These are phyloP conservation scores for Candida gigantensis DNA, from an alignment of 1,139 yeast genomes.

Conservation along the genomic window DNA sequence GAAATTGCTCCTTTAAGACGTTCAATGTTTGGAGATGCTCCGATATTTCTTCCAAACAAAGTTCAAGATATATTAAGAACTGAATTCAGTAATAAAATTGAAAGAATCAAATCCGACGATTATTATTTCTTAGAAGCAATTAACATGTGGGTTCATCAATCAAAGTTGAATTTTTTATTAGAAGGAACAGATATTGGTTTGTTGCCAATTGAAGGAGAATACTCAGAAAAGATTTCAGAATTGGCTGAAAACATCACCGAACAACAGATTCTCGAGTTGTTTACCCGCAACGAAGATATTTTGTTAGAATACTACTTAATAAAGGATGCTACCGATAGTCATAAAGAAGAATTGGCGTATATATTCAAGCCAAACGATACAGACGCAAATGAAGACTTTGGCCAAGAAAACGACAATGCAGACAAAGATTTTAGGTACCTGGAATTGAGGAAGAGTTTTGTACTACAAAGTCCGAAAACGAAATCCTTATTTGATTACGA, in stretches of 20 bases:
- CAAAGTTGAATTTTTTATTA: conserved; percentile 19
- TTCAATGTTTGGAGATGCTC: conserved; percentile 35
- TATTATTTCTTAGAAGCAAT: conserved; percentile 24
- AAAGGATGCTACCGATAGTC: conserved; percentile 28
- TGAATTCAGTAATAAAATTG: conserved; percentile 27
- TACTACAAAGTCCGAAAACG: conserved; percentile 23
- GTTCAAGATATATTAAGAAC: conserved; percentile 27
- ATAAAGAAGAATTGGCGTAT: conserved; percentile 25
- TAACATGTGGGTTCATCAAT: conserved; percentile 30
- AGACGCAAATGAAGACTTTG: no score
- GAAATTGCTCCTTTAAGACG: conserved; percentile 35
- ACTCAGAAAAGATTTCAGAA: conserved; percentile 21
- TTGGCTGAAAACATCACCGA: conserved; percentile 22
- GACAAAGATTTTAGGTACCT: conserved; percentile 22
- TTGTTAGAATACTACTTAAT: conserved; percentile 32
- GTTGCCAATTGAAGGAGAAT: conserved; percentile 11
- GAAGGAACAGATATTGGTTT: conserved; percentile 8
- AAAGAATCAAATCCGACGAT: conserved; percentile 20
- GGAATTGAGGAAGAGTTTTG: conserved; percentile 19
- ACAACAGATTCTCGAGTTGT: conserved; percentile 17
- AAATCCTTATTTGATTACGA: conserved; percentile 26
- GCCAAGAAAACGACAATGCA: conserved; percentile 19
- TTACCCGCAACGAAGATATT: conserved; percentile 26
- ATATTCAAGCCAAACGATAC: conserved; percentile 27
- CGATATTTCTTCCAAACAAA: conserved; percentile 30